A percentile compares a stretch with the other conserved stretches of the same genome.
These are phyloP conservation scores for Aspergillus bridgeri DNA, from an alignment of 495 filamentous ascomycete species.

Conservation along the genomic window DNA sequence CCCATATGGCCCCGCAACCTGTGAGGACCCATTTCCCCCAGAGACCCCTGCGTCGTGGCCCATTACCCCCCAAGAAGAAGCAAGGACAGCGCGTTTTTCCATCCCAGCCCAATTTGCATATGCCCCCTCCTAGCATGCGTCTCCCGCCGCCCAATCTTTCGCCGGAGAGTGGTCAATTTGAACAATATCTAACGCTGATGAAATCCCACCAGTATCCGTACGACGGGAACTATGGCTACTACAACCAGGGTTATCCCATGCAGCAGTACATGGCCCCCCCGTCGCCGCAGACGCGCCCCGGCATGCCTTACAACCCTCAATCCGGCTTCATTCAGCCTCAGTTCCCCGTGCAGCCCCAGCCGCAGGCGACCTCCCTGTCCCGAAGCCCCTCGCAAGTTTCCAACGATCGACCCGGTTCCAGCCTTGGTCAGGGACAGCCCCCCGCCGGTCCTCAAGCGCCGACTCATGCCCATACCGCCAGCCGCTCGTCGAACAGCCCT, in stretches of 20 bases:
- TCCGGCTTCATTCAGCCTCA: constrained; percentile 45
- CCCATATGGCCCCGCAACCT: constrained; percentile 57
- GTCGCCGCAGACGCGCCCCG: constrained; percentile 50
- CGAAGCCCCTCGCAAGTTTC: constrained; percentile 80
- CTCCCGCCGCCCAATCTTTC: constrained; percentile 56
- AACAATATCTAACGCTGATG: constrained; percentile 67
- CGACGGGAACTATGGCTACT: constrained; percentile 50
- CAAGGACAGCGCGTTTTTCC: constrained; percentile 15
- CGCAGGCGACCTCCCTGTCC: constrained; percentile 67
- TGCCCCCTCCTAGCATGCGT: constrained; percentile 22
- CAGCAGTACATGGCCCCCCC: constrained; percentile 50
- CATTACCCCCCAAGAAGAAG: constrained; percentile 12
- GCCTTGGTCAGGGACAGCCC: constrained; percentile 65
- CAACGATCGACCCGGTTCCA: constrained; percentile 72
- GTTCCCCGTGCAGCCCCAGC: constrained; percentile 53
- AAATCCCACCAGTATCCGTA: constrained; percentile 53
- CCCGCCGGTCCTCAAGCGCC: constrained; percentile 56
- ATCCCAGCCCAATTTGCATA: constrained; percentile 17
- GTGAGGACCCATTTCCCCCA: constrained; percentile 57
- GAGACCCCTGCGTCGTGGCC: constrained; percentile 27
- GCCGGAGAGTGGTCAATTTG: constrained; percentile 66
- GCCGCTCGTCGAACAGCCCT: constrained; percentile 53
- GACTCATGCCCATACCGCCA: constrained; percentile 57
- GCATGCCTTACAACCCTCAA: constrained; percentile 50
- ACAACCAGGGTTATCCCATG: constrained; percentile 42